Percentiles rank a stretch among this genome's conserved stretches.
Conservation (phyloP, 257 asterid species). For the Cinchona pubescens region DNA sequence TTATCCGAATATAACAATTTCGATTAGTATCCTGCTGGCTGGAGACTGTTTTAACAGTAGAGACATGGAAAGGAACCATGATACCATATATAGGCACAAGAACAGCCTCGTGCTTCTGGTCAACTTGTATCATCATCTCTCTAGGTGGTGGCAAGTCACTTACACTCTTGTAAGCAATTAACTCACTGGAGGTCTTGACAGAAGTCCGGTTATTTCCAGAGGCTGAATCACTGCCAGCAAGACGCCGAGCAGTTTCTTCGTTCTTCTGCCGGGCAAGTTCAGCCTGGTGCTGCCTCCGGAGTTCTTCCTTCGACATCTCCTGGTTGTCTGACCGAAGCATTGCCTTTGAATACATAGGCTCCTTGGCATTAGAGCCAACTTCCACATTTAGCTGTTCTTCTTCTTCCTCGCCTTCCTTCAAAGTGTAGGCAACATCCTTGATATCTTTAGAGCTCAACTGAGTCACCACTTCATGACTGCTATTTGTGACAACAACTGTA, state of each 20-base stretch:
- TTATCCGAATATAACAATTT: slow-evolving; percentile 59
- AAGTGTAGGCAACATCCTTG: slow-evolving; percentile 52
- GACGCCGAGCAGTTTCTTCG: slow-evolving; percentile 70
- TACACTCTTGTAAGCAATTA: slow-evolving; percentile 56
- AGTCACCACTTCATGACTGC: slow-evolving; percentile 47
- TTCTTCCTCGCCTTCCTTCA: slow-evolving; percentile 57
- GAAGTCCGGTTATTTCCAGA: slow-evolving; percentile 36
- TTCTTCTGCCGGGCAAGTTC: slow-evolving; percentile 74
- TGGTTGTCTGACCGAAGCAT: slow-evolving; percentile 66
- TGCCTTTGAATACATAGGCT: slow-evolving; percentile 48
- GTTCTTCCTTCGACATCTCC: slow-evolving; percentile 67
- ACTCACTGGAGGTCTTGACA: slow-evolving; percentile 40
- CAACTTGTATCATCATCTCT: slow-evolving; percentile 70
- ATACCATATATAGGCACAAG: slow-evolving; percentile 59
- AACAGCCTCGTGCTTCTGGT: slow-evolving; percentile 69
- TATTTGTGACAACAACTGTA: slow-evolving; percentile 49
- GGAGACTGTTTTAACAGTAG: slow-evolving; percentile 60
- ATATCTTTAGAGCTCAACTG: slow-evolving; percentile 41
- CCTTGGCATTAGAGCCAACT: slow-evolving; percentile 28
- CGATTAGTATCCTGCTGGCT: slow-evolving; percentile 71
- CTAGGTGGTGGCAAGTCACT: slow-evolving; percentile 62
- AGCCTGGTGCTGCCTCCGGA: slow-evolving; percentile 79
- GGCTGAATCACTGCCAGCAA: slow-evolving; percentile 53
- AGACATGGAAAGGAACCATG: slow-evolving; percentile 71
- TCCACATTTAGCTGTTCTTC: slow-evolving; percentile 28